Percentiles rank a stretch among this genome's conserved stretches.
phyloP scores from a whole-genome alignment of 176 grass and related monocot genomes.

The Elaeis guineensis region DNA sequence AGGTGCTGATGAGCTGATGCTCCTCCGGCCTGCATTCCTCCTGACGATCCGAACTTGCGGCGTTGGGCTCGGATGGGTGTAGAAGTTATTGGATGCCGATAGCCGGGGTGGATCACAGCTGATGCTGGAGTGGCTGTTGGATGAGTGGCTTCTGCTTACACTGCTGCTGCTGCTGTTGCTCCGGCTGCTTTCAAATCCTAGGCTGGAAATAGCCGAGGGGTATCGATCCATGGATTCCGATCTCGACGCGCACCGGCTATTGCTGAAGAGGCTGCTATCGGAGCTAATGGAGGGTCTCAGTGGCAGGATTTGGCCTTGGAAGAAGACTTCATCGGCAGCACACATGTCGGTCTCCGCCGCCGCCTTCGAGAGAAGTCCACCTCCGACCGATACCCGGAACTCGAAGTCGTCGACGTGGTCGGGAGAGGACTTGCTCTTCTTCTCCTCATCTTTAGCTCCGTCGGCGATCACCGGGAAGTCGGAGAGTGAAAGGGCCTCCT shows the following conservation, averaged over 20 bases:
- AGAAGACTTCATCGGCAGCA: conserved; percentile 73
- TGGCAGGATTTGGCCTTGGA: conserved; percentile 53
- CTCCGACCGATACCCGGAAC: conserved; percentile 37
- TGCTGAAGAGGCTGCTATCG: not conserved
- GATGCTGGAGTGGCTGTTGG: conserved; percentile 28
- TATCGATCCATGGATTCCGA: conserved; percentile 29
- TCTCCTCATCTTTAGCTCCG: not conserved
- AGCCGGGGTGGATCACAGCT: conserved; percentile 21
- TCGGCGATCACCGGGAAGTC: conserved; percentile 18
- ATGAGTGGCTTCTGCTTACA: conserved; percentile 45
- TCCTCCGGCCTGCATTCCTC: conserved; percentile 21
- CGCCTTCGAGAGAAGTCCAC: conserved; percentile 17
- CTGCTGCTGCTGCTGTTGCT: conserved; percentile 50
- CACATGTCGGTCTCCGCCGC: conserved; percentile 36
- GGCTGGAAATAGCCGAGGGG: conserved; percentile 19
- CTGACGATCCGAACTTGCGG: conserved; percentile 35
- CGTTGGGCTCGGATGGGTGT: conserved; percentile 56
- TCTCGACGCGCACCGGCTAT: conserved; percentile 4
- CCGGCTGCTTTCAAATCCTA: conserved; percentile 35
- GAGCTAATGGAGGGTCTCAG: conserved; percentile 27
- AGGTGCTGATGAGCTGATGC: conserved; percentile 22
- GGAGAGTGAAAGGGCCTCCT: conserved; percentile 24
- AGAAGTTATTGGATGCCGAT: conserved; percentile 44
- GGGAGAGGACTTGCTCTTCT: not conserved
- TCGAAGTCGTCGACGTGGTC: conserved; percentile 38